These are phyloP conservation scores for Ogataea dorogensis DNA, from an alignment of 805 yeast species.

Conservation along the genomic window DNA sequence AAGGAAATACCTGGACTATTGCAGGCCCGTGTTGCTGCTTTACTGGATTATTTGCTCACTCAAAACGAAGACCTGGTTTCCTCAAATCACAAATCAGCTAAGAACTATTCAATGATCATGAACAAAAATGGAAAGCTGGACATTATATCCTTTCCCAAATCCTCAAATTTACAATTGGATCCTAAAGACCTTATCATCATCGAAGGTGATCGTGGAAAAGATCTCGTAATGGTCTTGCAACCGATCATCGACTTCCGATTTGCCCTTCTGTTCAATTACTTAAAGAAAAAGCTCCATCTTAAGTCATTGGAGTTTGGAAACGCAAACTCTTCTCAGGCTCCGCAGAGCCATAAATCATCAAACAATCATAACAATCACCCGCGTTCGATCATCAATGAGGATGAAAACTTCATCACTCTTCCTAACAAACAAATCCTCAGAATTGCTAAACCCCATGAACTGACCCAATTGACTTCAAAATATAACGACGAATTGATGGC, in stretches of 20 bases:
- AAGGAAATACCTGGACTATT: slow-evolving; percentile 13
- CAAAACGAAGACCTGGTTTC: slow-evolving; percentile 45
- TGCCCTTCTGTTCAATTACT: slow-evolving; percentile 69
- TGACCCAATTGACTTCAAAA: slow-evolving; percentile 58
- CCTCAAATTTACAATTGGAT: slow-evolving; percentile 57
- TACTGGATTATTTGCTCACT: slow-evolving; percentile 40
- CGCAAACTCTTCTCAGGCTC: slow-evolving; percentile 17
- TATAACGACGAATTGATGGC: slow-evolving; percentile 73
- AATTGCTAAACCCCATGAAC: slow-evolving; percentile 73
- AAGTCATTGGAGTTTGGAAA: slow-evolving; percentile 45
- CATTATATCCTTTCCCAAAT: slow-evolving; percentile 62
- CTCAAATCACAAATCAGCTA: slow-evolving; percentile 32
- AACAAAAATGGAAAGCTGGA: slow-evolving; percentile 53
- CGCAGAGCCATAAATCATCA: slow-evolving; percentile 21
- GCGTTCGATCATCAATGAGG: slow-evolving; percentile 44
- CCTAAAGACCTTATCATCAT: slow-evolving; percentile 69
- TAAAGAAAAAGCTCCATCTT: slow-evolving; percentile 70
- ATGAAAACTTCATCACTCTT: slow-evolving; percentile 61
- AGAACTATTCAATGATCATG: slow-evolving; percentile 36
- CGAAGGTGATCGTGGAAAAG: slow-evolving; percentile 85
- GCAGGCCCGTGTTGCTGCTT: slow-evolving; percentile 28
- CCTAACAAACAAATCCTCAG: slow-evolving; percentile 78
- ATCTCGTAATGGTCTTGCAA: slow-evolving; percentile 68
- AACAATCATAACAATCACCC: slow-evolving; percentile 22
- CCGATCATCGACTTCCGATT: slow-evolving; percentile 60